Evolutionary conservation across 345 rosid species (phyloP), one percentile per base, ranked within the genome.

Genomic region (Murraya paniculata): DNA sequence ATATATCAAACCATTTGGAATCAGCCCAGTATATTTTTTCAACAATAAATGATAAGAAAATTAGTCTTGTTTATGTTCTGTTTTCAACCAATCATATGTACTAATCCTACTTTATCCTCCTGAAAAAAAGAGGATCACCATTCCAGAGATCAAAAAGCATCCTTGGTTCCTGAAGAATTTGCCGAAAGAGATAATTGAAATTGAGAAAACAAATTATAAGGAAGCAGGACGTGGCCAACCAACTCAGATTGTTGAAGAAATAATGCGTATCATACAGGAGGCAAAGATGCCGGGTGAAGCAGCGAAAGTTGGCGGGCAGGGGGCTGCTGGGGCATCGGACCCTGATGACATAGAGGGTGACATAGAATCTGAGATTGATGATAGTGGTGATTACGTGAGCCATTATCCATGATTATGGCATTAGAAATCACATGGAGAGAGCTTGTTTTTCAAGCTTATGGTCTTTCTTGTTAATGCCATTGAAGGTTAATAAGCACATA

Each of bases 91-190:
- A 48, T 35, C 10, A 9, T 39, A 7, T n/a, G 2, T 57, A 4
- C 62, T 76, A 28, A 83, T 71, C 39, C 61, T 64, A 8, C 60
- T 1, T 14, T n/a, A 64, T 65, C 66, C 27, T 72, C 41, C 50
- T 64, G 16, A 45, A 45, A 45, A 57, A 50, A 38, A 91, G 96
- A 89, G 96, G 85, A 89, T 91, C 69, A 81, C 87, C 18, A 85
- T 91, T 53, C 88, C 89, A 24, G 93, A 90, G 81, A 90, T 91
- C 13, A 90, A 91, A 84, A 82, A 84, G 80, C 92, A 90, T 30
- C 89, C 90, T 39, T 91, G 93, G 93, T 91, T 90, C 74, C 87
- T 85, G 62, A 89, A 86, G 76, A 91, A 90, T 53, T 68, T 90
- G 64, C 88, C 93, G 0, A 90, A 82, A 74, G 96, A 90, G 79